Conservation (phyloP, 2,329 filamentous ascomycete genomes). For the Elsinoe australis region DNA sequence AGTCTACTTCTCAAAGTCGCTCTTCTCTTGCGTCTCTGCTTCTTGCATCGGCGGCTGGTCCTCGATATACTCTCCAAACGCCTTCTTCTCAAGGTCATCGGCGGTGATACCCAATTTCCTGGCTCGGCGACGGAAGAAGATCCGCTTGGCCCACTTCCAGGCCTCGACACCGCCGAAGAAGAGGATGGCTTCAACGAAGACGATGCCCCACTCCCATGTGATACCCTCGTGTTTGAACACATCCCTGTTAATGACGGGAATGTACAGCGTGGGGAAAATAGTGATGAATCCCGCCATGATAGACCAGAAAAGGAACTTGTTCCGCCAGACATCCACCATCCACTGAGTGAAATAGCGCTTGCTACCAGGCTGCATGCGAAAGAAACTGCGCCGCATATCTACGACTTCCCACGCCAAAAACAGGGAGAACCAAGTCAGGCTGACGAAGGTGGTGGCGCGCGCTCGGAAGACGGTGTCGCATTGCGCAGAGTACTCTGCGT, state of each 20-base stretch:
- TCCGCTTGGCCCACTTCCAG: conserved; percentile 61
- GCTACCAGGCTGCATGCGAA: conserved; percentile 60
- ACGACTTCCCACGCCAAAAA: conserved; percentile 76
- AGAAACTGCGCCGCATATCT: conserved; percentile 64
- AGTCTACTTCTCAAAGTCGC: conserved; percentile 10
- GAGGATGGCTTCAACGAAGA: conserved; percentile 52
- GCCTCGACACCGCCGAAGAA: conserved; percentile 58
- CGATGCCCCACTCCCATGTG: conserved; percentile 62
- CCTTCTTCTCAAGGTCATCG: conserved; percentile 20
- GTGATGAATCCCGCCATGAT: conserved; percentile 39
- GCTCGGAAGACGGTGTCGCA: conserved; percentile 63
- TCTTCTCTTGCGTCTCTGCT: conserved; percentile 12
- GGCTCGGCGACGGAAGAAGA: conserved; percentile 40
- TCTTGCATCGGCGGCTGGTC: conserved; percentile 4
- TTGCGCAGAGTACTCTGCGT: conserved; percentile 45
- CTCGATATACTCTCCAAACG: conserved; percentile 19
- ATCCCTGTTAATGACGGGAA: conserved; percentile 56
- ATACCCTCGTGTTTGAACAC: conserved; percentile 62
- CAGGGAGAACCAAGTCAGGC: conserved; percentile 67
- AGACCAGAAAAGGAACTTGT: conserved; percentile 53
- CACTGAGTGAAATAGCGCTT: conserved; percentile 58
- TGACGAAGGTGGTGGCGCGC: conserved; percentile 65
- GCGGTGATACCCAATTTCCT: conserved; percentile 10
- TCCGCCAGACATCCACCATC: conserved; percentile 61
- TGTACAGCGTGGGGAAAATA: conserved; percentile 50